Evolutionary conservation across 441 rosid species (phyloP).

Genomic region (Mallotus japonicus): DNA sequence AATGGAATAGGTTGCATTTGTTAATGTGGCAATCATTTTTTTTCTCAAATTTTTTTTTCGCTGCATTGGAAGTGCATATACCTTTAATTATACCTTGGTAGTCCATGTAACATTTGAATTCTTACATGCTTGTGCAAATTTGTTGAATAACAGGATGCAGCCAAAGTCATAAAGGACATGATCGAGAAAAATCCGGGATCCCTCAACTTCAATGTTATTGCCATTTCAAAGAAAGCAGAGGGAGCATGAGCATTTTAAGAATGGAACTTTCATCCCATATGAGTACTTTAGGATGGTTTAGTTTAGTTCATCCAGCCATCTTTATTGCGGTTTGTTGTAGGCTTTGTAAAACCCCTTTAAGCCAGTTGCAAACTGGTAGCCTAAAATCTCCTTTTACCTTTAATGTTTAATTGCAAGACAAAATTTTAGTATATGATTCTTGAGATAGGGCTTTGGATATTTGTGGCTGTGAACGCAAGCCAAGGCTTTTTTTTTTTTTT

Average conservation of each 20-base stretch:
- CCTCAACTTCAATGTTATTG: constrained; percentile 76
- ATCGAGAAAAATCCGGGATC: constrained; percentile 73
- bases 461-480: background rate
- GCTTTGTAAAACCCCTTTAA: background rate
- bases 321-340: constrained; percentile 6
- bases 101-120: background rate
- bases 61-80: background rate
- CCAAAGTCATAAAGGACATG: constrained; percentile 62
- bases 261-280: constrained; percentile 12
- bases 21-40: background rate
- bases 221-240: constrained; percentile 52
- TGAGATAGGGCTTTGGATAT: background rate
- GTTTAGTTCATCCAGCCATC: background rate
- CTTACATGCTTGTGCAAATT: background rate
- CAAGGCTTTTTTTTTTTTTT: background rate
- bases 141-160: constrained; percentile 54
- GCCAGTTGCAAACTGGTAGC: background rate
- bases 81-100: background rate
- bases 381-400: background rate
- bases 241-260: constrained; percentile 21
- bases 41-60: background rate
- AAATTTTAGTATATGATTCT: background rate
- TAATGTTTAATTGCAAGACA: background rate
- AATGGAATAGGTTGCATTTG: background rate
- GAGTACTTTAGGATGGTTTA: constrained; percentile 6